Base-by-base conservation (phyloP, 1,284 basidiomycete species). In the Sporisorium iseilematis-ciliati region DNA sequence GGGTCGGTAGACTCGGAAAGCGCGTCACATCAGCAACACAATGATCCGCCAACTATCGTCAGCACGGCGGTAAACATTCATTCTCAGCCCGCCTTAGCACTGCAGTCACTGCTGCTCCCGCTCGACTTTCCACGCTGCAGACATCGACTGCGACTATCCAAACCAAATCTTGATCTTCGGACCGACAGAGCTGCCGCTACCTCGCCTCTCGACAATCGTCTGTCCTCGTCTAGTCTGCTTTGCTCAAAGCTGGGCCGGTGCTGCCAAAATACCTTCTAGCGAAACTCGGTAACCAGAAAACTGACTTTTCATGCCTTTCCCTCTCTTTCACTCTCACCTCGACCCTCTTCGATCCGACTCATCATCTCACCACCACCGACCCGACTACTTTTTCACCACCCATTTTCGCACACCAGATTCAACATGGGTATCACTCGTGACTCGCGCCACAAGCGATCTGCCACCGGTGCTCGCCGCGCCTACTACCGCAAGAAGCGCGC, bases 401-500 rank as follows among this genome's bases (percentile, higher is more conserved):
- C 8, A 23, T 33, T 31, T 29, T 16, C n/a, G 23, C 60, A 38
- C 7, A 10, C 26, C 68, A 77, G 69, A 65, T 68, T 70, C 78
- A 84, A 66, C 55, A 84, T 84, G 83, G 83, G 83, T 84, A 82
- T 84, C 78, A 82, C 81, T 78, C 82, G 83, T 76, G 82, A 84
- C 77, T 83, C 81, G 60, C 81, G 83, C 60, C 83, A 84, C 82
- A 84, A 84, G 83, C 74, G 83, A 64, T 81, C 82, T 56, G 74
- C 75, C 60, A 61, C 82, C 71, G 83, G 83, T 78, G 83, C 83
- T 63, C 81, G 82, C 78, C 81, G 77, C 55, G 79, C 80, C 57
- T 75, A 82, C 75, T 84, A 82, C 82, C 80, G 82, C 69, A 84
- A 84, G 81, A 84, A 84, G 83, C 79, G 83, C 46, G 73, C 78